Evolutionary conservation across 805 yeast genomes (phyloP).

Genomic region (Pichia nanzhaoensis): DNA sequence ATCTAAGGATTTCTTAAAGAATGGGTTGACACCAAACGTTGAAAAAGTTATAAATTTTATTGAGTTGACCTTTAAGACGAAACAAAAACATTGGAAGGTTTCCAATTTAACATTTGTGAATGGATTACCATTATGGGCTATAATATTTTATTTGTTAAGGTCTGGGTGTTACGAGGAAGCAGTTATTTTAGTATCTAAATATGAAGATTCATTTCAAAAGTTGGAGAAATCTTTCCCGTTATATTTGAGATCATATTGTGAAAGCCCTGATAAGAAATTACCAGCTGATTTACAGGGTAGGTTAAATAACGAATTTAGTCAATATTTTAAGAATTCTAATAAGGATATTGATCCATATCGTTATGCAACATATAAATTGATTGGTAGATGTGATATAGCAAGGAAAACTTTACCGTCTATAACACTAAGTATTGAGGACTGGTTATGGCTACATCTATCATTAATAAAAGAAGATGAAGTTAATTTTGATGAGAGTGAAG

Average conservation of each 20-base stretch:
- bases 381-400: constrained; percentile 82
- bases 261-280: constrained; percentile 46
- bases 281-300: constrained; percentile 63
- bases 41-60: constrained; percentile 64
- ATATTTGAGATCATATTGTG: constrained; percentile 66
- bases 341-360: constrained; percentile 82
- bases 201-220: constrained; percentile 70
- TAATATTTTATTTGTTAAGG: constrained; percentile 75
- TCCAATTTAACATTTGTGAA: constrained; percentile 61
- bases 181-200: constrained; percentile 53
- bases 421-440: constrained; percentile 81
- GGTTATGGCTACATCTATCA: constrained; percentile 92
- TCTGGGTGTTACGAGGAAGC: constrained; percentile 82
- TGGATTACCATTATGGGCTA: constrained; percentile 91
- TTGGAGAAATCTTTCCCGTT: constrained; percentile 79
- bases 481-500: constrained; percentile 26
- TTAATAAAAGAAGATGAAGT: constrained; percentile 53
- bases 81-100: constrained; percentile 38
- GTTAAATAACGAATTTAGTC: constrained; percentile 74
- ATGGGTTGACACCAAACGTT: constrained; percentile 40
- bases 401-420: constrained; percentile 60
- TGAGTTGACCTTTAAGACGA: constrained; percentile 39
- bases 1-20: background rate
- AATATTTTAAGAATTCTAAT: constrained; percentile 57
- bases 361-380: constrained; percentile 80